phyloP scores from a whole-genome alignment of 176 grass and related monocot genomes.

The Metroxylon sagu region DNA sequence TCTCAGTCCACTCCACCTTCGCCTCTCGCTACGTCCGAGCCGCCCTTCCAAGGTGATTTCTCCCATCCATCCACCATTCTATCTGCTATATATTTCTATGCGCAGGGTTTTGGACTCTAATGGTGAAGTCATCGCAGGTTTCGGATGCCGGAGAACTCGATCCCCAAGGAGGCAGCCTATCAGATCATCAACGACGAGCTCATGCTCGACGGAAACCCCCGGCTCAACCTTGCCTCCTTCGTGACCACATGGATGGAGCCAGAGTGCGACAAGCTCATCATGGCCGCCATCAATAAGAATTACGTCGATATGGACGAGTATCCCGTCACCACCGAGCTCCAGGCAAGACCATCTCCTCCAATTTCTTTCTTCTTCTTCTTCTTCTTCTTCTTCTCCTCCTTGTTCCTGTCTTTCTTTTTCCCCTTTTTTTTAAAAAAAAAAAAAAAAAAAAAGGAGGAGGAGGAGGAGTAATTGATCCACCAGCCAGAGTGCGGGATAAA shows the following conservation, averaged over 20 bases:
- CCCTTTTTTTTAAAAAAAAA: too few species aligned
- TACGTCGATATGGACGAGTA: slow-evolving; percentile 99
- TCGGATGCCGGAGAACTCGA: slow-evolving; percentile 84
- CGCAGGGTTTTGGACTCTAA: too few species aligned
- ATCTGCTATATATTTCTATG: background rate
- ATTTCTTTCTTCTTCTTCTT: too few species aligned
- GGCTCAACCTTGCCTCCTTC: slow-evolving; percentile 92
- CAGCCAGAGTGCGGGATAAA: too few species aligned
- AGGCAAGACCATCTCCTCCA: slow-evolving; percentile 28
- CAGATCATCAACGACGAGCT: slow-evolving; percentile 99
- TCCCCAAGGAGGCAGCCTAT: slow-evolving; percentile 96
- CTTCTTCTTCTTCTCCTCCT: too few species aligned
- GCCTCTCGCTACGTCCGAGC: slow-evolving; percentile 84
- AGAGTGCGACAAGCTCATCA: slow-evolving; percentile 97
- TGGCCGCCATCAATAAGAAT: slow-evolving; percentile 88
- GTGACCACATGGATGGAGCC: slow-evolving; percentile 99
- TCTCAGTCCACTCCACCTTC: slow-evolving; percentile 91
- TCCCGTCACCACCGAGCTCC: slow-evolving; percentile 88
- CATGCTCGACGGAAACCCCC: slow-evolving; percentile 98
- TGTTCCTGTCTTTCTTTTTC: too few species aligned
- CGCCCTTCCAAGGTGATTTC: slow-evolving; percentile 59
- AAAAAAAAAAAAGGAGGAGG: too few species aligned
- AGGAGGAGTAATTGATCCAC: too few species aligned
- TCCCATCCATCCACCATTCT: background rate
- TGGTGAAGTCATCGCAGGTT: slow-evolving; percentile 26